Conservation (phyloP, 2,329 filamentous ascomycete genomes). For the Claviceps humidiphila region DNA sequence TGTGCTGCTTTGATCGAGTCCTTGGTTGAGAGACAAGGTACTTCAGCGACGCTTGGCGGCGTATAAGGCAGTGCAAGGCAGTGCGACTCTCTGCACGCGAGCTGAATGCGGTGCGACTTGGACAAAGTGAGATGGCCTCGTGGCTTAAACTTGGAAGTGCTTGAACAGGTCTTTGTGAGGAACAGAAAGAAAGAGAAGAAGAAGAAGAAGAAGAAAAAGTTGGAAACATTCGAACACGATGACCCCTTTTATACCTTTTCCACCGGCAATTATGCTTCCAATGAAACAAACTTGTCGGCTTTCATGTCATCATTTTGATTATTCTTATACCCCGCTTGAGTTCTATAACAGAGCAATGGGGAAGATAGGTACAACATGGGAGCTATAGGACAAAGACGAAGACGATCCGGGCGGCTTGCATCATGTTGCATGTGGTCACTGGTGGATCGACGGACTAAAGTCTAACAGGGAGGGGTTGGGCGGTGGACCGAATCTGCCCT, state of each 20-base stretch:
- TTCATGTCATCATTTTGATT: slow-evolving; percentile 28
- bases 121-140: not conserved
- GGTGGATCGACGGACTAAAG: slow-evolving; percentile 19
- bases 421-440: slow-evolving; percentile 5
- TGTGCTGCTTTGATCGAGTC: not conserved
- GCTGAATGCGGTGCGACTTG: not conserved
- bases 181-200: slow-evolving; percentile 13
- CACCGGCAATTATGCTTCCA: slow-evolving; percentile 21
- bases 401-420: slow-evolving; percentile 10
- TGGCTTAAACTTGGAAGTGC: not conserved
- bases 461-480: slow-evolving; percentile 13
- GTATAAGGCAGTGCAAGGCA: not conserved
- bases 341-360: slow-evolving; percentile 15
- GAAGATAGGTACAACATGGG: slow-evolving; percentile 9
- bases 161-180: not conserved
- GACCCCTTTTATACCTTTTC: slow-evolving; percentile 49
- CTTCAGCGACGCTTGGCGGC: not conserved
- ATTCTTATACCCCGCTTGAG: slow-evolving; percentile 28
- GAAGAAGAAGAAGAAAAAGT: slow-evolving; percentile 35
- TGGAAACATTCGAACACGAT: slow-evolving; percentile 27
- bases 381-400: not conserved
- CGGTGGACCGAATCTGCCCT: too few relatives aligned
- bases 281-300: slow-evolving; percentile 27
- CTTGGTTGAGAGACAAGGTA: not conserved
- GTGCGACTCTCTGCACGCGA: slow-evolving; percentile 1